Evolutionary conservation across 148 eudicot species (phyloP), one percentile per base, ranked within the genome.

Genomic region (Vaccinium darrowii): DNA sequence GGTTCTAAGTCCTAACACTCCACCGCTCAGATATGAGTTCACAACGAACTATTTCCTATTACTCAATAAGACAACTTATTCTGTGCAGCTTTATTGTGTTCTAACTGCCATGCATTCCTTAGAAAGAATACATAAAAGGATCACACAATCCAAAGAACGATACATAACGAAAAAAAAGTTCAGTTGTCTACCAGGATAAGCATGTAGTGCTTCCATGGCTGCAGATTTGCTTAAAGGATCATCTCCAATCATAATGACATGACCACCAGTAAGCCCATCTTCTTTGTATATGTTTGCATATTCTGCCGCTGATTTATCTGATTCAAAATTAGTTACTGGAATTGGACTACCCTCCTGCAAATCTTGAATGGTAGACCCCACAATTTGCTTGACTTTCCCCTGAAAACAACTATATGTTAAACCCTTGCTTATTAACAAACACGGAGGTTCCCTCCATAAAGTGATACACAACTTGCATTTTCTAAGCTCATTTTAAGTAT

Each of bases 311-410:
- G 94, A 91, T 86, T 91, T 93, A 88, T 95, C 98, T 11, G 98
- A 95, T 88, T 91, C 98, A 65, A 93, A 95, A 86, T 95, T 95
- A 39, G 98, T 95, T 27, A 94, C 87, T 7, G 89, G 83, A 73
- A 85, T 88, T 56, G 90, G 84, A 74, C 83, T 88, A 73, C 85
- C 91, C 72, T 89, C 93, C 67, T 92, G 87, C 65, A 86, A 88
- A 93, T 95, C 98, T 81, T 83, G 84, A 76, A 95, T 93, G 52
- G 98, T 95, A 50, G 98, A 95, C 67, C 98, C 98, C 77, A 95
- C 98, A 88, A 95, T 94, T 91, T 95, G 95, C 90, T 95, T 95
- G 85, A 93, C 98, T 84, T 95, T 95, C 6, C 95, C 98, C 98
- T 93, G 84, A 85, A 91, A 86, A 81, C 23, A 15, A 81, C 69